A percentile compares a stretch with the other conserved stretches of the same genome.
Evolutionary conservation across 2,329 filamentous ascomycete species (phyloP).

Genomic region (Aspergillus fijiensis): DNA sequence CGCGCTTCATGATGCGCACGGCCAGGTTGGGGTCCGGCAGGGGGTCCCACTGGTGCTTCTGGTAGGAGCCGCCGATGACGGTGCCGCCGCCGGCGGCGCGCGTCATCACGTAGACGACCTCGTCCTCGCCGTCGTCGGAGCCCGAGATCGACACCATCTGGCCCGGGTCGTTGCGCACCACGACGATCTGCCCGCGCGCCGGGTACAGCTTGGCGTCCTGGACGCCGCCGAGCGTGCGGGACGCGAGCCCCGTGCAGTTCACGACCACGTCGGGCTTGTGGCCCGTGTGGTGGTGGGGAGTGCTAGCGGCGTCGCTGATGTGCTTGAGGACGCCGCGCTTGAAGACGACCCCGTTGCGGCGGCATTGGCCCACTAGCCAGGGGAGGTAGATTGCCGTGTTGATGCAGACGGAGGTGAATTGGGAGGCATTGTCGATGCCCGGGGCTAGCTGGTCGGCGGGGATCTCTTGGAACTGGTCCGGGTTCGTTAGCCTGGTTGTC

Average conservation of each 20-base stretch:
- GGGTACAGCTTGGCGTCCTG: conserved; percentile 71
- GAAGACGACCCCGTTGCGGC: conserved; percentile 68
- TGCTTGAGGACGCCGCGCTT: conserved; percentile 66
- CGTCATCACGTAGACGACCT: conserved; percentile 79
- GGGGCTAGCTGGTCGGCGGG: conserved; percentile 56
- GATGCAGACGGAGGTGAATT: conserved; percentile 84
- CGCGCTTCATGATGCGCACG: conserved; percentile 75
- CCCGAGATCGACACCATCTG: conserved; percentile 70
- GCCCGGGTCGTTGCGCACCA: conserved; percentile 75
- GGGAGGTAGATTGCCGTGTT: conserved; percentile 86
- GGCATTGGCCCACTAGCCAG: conserved; percentile 79
- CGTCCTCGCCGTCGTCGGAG: conserved; percentile 69
- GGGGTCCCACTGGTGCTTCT: conserved; percentile 75
- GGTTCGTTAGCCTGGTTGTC: neutral
- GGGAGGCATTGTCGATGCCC: conserved; percentile 69
- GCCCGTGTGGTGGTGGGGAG: conserved; percentile 56
- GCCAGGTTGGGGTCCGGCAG: conserved; percentile 78
- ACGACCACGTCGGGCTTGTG: conserved; percentile 66
- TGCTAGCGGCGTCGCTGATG: conserved; percentile 64
- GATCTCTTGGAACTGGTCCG: conserved; percentile 60
- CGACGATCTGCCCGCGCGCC: conserved; percentile 76
- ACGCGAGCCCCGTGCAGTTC: conserved; percentile 80
- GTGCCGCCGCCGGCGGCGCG: conserved; percentile 76
- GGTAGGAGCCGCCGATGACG: conserved; percentile 81
- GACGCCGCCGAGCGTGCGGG: conserved; percentile 76